phyloP scores from a whole-genome alignment of 176 grass and related monocot species.

The Oryza glaberrima region DNA sequence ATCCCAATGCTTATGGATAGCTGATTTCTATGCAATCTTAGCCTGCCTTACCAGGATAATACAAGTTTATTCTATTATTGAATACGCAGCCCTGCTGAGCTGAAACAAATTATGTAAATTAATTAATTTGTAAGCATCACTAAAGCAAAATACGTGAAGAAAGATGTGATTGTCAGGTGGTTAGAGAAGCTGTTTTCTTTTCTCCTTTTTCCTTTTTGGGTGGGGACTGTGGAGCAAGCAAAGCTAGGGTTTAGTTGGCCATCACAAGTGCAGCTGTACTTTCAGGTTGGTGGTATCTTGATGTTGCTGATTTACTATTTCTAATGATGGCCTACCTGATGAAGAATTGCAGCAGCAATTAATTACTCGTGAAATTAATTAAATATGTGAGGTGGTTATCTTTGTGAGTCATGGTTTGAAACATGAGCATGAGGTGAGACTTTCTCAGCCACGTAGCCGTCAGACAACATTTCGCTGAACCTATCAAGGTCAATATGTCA shows the following conservation, averaged over 20 bases:
- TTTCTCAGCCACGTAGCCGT: neutral
- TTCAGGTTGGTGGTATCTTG: conserved; percentile 24
- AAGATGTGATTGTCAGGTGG: neutral
- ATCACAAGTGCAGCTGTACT: neutral
- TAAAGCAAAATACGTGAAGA: neutral
- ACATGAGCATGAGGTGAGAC: conserved; percentile 6
- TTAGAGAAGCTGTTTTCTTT: conserved; percentile 4
- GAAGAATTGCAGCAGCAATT: conserved; percentile 16
- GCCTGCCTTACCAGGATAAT: neutral
- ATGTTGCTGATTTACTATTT: conserved; percentile 24
- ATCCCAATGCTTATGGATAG: neutral
- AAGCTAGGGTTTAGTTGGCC: conserved; percentile 35
- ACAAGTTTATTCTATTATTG: neutral
- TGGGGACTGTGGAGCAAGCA: neutral
- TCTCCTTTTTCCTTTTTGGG: neutral
- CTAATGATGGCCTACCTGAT: conserved; percentile 16
- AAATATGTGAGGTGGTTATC: neutral
- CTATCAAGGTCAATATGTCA: neutral
- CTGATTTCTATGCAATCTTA: neutral
- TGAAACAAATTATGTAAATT: conserved; percentile 2
- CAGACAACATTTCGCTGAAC: neutral
- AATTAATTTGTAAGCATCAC: conserved; percentile 2
- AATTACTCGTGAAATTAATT: conserved; percentile 2
- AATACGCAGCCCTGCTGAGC: neutral
- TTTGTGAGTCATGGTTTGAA: conserved; percentile 27